Evolutionary conservation across 441 rosid species (phyloP).

Genomic region (Dalechampia spathulata): DNA sequence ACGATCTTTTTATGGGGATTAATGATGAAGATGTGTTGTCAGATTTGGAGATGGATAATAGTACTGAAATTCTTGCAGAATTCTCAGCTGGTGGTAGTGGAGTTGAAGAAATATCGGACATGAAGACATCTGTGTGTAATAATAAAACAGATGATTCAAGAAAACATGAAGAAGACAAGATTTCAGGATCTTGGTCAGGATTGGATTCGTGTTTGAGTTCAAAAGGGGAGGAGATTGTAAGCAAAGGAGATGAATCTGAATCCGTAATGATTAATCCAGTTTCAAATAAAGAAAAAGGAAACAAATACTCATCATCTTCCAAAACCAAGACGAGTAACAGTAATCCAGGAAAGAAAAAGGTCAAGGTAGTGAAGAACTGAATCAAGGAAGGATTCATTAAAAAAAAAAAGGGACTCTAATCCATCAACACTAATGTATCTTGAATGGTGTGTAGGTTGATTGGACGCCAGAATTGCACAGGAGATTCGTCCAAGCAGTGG

Average conservation of each 20-base stretch:
- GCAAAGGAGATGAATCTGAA: slow-evolving; percentile 38
- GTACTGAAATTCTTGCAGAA: slow-evolving; percentile 58
- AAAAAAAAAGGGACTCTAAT: no score
- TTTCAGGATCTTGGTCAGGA: slow-evolving; percentile 14
- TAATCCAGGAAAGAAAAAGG: slow-evolving; percentile 55
- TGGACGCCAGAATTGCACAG: slow-evolving; percentile 96
- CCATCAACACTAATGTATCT: slow-evolving; percentile 7
- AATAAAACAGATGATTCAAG: slow-evolving; percentile 21
- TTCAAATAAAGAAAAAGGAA: slow-evolving; percentile 33
- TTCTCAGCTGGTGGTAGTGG: slow-evolving; percentile 36
- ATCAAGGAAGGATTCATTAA: no score
- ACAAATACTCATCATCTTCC: slow-evolving; percentile 30
- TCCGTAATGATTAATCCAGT: slow-evolving; percentile 22
- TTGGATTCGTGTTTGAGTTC: slow-evolving; percentile 18
- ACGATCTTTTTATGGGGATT: slow-evolving; percentile 69
- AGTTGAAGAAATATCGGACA: slow-evolving; percentile 39
- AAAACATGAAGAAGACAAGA: slow-evolving; percentile 31
- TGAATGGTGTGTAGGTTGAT: slow-evolving; percentile 56
- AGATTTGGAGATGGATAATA: slow-evolving; percentile 79
- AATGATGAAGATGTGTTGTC: slow-evolving; percentile 36
- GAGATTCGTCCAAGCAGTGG: slow-evolving; percentile 91
- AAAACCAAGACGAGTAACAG: background rate
- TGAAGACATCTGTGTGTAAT: slow-evolving; percentile 22
- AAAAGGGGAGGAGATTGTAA: slow-evolving; percentile 44
- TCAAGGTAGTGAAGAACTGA: slow-evolving; percentile 42